A percentile compares a stretch with the other conserved stretches of the same genome.
phyloP scores from a whole-genome alignment of 306 rosid species.

The Sophora flavescens region DNA sequence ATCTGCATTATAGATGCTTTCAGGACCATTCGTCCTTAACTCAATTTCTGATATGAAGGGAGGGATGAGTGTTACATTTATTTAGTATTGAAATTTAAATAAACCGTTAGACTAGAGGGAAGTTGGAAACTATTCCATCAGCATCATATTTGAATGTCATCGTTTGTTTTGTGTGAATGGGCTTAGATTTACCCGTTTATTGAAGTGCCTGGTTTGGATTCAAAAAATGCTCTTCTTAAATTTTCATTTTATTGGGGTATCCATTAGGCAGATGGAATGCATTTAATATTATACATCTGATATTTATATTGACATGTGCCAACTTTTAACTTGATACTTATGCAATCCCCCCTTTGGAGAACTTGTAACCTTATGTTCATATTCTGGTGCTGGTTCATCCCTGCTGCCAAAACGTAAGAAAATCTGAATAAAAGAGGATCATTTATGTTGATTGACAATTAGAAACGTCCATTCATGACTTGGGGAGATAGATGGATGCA shows the following conservation, averaged over 20 bases:
- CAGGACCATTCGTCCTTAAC: not conserved
- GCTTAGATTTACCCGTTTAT: not conserved
- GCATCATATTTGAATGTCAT: not conserved
- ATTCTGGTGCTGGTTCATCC: not conserved
- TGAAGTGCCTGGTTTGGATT: not conserved
- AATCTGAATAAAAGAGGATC: not conserved
- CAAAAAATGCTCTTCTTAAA: not conserved
- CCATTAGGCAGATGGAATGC: slow-evolving; percentile 1
- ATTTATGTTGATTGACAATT: not conserved
- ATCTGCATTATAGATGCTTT: slow-evolving; percentile 3
- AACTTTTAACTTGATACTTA: not conserved
- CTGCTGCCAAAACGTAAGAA: not conserved
- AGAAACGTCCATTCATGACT: not conserved
- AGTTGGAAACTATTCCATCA: not conserved
- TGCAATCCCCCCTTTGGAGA: not conserved
- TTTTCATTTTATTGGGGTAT: not conserved
- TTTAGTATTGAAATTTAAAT: slow-evolving; percentile 5
- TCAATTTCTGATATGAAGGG: not conserved
- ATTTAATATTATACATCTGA: not conserved
- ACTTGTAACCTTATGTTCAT: not conserved
- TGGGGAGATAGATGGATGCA: not conserved
- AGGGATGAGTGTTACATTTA: not conserved
- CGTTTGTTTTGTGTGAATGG: not conserved
- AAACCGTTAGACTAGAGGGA: not conserved
- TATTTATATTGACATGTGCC: not conserved